Base-by-base conservation (phyloP, 805 yeast species). In the Kluyveromyces starmeri region DNA sequence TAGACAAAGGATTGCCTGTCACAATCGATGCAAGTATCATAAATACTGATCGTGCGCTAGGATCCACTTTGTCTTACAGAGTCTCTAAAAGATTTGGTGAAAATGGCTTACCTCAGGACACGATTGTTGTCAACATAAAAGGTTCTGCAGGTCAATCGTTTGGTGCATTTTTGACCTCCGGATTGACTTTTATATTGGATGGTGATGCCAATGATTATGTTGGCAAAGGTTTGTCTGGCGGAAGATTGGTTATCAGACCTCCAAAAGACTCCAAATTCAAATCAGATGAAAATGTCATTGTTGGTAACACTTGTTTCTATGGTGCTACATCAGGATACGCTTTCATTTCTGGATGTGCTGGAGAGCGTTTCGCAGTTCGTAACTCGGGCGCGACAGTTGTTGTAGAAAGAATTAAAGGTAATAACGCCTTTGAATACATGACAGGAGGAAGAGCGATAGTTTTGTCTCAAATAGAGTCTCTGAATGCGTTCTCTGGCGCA, bases 351-450 rank as follows among this genome's bases (percentile, higher is more conserved):
- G 98, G 98, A 71, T 77, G 88, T 61, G 97, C 96, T 26, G 97
- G 98, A 44, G 98, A 89, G 69, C 78, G 98, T 62, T 89, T 89
- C 60, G 95, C 94, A 13, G 98, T 89, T 40, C 83, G 98, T 69
- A 89, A 89, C 73, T 92, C 97, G 20, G 98, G 98, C 62, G 97
- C 97, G 27, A 81, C 81, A 37, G 92, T 95, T 44, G 96, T 92
- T 42, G 86, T 85, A 46, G 98, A 89, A 64, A 96, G 95, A 55
- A 55, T 64, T 39, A 79, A 83, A 44, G 98, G 98, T 67, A 96
- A 89, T 61, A 96, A 89, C 60, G 98, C 98, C 34, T 89, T 96
- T 67, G 98, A 89, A 65, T 89, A 89, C 66, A 89, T 89, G 98
- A 88, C 97, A 48, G 97, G 98, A 60, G 98, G 98, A 58, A 77